phyloP scores from a whole-genome alignment of 768 basidiomycete genomes.

The Galerina sulciceps region DNA sequence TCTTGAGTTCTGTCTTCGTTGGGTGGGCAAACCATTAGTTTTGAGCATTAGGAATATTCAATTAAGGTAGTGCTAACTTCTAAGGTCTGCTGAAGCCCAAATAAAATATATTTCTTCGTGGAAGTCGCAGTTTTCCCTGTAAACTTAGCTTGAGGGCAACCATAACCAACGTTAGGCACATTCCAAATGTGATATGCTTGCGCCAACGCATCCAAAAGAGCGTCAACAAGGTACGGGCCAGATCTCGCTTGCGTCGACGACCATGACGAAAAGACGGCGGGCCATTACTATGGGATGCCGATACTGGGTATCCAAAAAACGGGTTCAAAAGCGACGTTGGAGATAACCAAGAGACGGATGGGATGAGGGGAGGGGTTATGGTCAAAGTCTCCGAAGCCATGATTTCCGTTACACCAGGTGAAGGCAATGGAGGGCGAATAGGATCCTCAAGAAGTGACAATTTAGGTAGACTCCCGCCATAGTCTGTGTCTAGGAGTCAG shows the following conservation, averaged over 20 bases:
- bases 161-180: slow-evolving; percentile 35
- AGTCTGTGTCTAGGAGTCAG: slow-evolving; percentile 51
- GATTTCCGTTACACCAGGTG: slow-evolving; percentile 15
- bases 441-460: slow-evolving; percentile 57
- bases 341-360: slow-evolving; percentile 37
- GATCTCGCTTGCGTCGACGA: slow-evolving; percentile 71
- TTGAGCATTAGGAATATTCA: not conserved
- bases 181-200: slow-evolving; percentile 38
- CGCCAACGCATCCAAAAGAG: slow-evolving; percentile 76
- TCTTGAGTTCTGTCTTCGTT: too few species aligned
- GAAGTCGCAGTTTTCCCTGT: slow-evolving; percentile 22
- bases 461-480: slow-evolving; percentile 63
- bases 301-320: slow-evolving; percentile 75
- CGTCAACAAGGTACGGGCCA: slow-evolving; percentile 59
- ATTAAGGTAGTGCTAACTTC: not conserved
- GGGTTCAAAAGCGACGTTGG: slow-evolving; percentile 70
- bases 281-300: slow-evolving; percentile 29
- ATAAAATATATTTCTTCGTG: slow-evolving; percentile 21
- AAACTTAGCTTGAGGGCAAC: slow-evolving; percentile 31
- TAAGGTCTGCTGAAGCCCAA: slow-evolving; percentile 8
- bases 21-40: too few species aligned
- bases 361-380: slow-evolving; percentile 8
- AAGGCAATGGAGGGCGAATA: slow-evolving; percentile 33
- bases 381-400: slow-evolving; percentile 11
- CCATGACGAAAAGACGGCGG: slow-evolving; percentile 58